These are phyloP conservation scores for Fusarium avenaceum DNA, from an alignment of 2,329 filamentous ascomycete species.

Conservation along the genomic window DNA sequence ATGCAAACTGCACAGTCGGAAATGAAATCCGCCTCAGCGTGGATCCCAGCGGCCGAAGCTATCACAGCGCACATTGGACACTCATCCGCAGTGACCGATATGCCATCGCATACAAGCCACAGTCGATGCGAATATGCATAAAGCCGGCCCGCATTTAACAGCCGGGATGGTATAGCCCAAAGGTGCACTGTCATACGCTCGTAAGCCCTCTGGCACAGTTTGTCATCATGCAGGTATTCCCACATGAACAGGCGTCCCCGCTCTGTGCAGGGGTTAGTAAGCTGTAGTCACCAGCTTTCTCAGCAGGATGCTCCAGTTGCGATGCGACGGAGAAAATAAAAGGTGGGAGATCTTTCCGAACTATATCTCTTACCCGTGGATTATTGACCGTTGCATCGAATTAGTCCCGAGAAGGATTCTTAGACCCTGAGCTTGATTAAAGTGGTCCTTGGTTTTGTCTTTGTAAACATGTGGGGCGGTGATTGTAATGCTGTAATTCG, in stretches of 20 bases:
- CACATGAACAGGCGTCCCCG: slow-evolving; percentile 13
- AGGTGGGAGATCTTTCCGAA: neutral
- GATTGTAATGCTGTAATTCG: neutral
- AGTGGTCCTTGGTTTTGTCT: neutral
- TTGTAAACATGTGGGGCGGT: slow-evolving; percentile 1
- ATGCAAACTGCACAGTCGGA: slow-evolving; percentile 24
- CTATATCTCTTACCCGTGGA: neutral
- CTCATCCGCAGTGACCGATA: neutral
- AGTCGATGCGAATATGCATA: slow-evolving; percentile 17
- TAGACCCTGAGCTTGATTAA: neutral
- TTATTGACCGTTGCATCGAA: slow-evolving; percentile 4
- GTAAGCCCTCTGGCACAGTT: slow-evolving; percentile 28
- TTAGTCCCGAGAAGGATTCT: neutral
- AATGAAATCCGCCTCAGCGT: slow-evolving; percentile 12
- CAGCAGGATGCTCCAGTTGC: slow-evolving; percentile 12
- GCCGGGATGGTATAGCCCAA: neutral
- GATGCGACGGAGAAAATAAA: neutral
- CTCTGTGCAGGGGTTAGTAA: slow-evolving; percentile 25
- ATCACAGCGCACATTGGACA: slow-evolving; percentile 1
- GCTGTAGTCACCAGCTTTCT: slow-evolving; percentile 33
- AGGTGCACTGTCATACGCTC: slow-evolving; percentile 18
- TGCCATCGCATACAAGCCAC: slow-evolving; percentile 3
- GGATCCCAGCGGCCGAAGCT: slow-evolving; percentile 16
- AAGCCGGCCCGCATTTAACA: slow-evolving; percentile 1
- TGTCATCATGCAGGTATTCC: slow-evolving; percentile 31